Evolutionary conservation across 768 basidiomycete species (phyloP).

Genomic region (Ramaria sp.): DNA sequence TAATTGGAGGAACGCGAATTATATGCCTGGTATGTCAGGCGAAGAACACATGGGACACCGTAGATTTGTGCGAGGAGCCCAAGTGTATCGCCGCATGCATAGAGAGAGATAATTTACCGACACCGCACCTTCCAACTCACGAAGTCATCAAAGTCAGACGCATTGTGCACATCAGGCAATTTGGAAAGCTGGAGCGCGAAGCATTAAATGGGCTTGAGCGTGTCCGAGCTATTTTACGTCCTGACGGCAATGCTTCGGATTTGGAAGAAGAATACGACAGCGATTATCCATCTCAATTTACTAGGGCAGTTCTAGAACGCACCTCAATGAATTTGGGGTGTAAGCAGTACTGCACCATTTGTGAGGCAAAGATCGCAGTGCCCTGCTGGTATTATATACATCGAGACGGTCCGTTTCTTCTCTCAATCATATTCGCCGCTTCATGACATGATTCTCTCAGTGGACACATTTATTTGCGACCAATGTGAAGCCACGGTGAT

Average conservation of each 20-base stretch:
- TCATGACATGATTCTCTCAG: not conserved
- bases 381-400: slow-evolving; percentile 2
- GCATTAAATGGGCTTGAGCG: not conserved
- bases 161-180: not conserved
- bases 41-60: slow-evolving; percentile 10
- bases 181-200: not conserved
- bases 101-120: slow-evolving; percentile 12
- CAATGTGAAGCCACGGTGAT: not conserved
- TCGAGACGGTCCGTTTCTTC: not conserved
- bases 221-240: not conserved
- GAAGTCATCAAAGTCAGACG: slow-evolving; percentile 5
- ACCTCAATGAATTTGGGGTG: too few relatives aligned
- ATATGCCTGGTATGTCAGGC: slow-evolving; percentile 22
- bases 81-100: slow-evolving; percentile 15
- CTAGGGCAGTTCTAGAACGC: too few relatives aligned
- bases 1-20: slow-evolving; percentile 19
- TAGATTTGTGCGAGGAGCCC: slow-evolving; percentile 22
- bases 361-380: not conserved
- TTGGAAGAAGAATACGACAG: too few relatives aligned
- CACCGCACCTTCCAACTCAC: slow-evolving; percentile 21
- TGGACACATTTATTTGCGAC: not conserved
- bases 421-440: not conserved
- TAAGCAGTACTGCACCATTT: not conserved
- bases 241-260: too few relatives aligned
- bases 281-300: too few relatives aligned